Base-by-base conservation (phyloP, 805 yeast species). In the Torulaspora gathmanii region DNA sequence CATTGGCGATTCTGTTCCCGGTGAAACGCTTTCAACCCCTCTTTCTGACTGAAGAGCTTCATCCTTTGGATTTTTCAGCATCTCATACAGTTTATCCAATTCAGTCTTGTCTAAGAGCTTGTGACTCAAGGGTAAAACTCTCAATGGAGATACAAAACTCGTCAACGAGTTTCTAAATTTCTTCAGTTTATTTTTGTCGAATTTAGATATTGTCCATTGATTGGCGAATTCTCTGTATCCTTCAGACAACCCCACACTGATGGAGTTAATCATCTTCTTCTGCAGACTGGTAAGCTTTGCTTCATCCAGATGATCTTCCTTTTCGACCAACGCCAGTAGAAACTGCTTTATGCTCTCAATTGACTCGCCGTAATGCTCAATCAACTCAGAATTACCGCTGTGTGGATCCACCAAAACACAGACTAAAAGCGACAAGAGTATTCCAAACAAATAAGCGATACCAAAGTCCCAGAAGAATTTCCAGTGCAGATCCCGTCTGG, bases 401-500 rank as follows among this genome's bases (percentile, higher is more conserved):
- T 68, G 69, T 5, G 80, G 79, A 41, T 62, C 65, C 13, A 72
- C 51, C 4, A 57, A 3, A 4, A 66, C 29, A 33, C 72, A 69
- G 2, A 70, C 63, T 1, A 64, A 19, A 10, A 73, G 44, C 0
- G 75, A 67, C 1, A 72, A 40, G 12, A 69, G 27, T 2, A 72
- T 44, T 1, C 79, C 80, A 52, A 73, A 70, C 0, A 70, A 46
- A 46, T 70, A 73, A 0, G 79, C 76, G 6, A 75, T 63, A 4
- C 70, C 70, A 49, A 73, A 67, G 40, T 73, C 67, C 72, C 74
- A 67, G 40, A 56, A 58, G 44, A 60, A 41, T 20, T 51, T 51
- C 73, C 74, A 70, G n/a, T 62, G 42, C 30, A 60, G 50, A 2
- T 49, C 45, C 11, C 47, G 22, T 30, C 48, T 48, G 6, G 55